Conservation (phyloP, 164 flowering plant genomes). For the Brasenia schreberi region DNA sequence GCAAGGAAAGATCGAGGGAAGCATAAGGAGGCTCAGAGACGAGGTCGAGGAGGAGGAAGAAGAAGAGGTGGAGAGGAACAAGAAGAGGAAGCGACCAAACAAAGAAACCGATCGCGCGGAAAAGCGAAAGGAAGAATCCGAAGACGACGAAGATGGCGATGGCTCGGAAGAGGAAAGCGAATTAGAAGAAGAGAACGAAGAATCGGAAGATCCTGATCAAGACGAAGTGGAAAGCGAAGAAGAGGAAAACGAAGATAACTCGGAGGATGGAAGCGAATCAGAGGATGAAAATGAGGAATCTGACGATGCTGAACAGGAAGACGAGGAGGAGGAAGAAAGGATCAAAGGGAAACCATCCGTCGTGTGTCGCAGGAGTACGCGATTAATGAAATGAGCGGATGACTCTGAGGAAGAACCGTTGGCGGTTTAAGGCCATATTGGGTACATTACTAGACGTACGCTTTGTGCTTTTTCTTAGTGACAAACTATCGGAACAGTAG, state of each 20-base stretch:
- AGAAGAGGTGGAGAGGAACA: slow-evolving; percentile 1
- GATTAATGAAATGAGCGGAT: background rate
- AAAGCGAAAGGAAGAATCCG: background rate
- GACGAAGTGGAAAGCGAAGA: background rate
- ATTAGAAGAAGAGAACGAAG: background rate
- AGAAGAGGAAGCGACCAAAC: background rate
- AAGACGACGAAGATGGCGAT: background rate
- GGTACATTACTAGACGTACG: no score
- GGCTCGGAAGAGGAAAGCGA: background rate
- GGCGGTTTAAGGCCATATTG: no score
- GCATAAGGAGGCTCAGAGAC: slow-evolving; percentile 35
- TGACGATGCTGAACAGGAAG: background rate
- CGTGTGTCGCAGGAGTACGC: background rate
- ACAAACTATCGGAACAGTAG: no score
- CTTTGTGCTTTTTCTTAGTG: no score
- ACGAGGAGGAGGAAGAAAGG: background rate
- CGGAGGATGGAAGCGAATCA: background rate
- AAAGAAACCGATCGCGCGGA: background rate
- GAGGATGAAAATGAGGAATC: background rate
- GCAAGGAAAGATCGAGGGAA: slow-evolving; percentile 84
- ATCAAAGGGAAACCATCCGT: background rate
- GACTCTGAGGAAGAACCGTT: background rate
- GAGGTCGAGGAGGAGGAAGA: slow-evolving; percentile 14
- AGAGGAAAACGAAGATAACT: background rate
- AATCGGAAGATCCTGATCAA: no score